These are phyloP conservation scores for Ballota nigra DNA, from an alignment of 257 asterid genomes.

Conservation along the genomic window DNA sequence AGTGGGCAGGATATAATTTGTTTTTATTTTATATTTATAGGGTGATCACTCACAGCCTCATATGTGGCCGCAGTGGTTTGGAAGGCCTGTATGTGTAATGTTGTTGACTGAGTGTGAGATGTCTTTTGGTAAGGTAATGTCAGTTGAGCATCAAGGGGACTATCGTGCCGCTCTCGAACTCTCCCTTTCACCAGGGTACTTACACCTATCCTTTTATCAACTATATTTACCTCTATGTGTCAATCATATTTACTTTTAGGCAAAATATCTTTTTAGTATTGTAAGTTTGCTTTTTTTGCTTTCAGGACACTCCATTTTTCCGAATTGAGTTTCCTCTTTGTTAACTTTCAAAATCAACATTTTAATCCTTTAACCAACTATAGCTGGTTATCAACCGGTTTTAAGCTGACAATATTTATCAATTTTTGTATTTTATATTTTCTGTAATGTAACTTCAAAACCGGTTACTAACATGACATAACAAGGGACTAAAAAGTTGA, in stretches of 20 bases:
- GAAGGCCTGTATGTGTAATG: slow-evolving; percentile 70
- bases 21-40: slow-evolving; percentile 38
- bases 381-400: no score
- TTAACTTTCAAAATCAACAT: no score
- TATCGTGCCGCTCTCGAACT: slow-evolving; percentile 69
- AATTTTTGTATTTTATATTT: no score
- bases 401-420: no score
- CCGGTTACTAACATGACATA: not conserved
- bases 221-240: not conserved
- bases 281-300: not conserved
- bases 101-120: slow-evolving; percentile 80
- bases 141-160: slow-evolving; percentile 61
- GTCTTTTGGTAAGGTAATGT: slow-evolving; percentile 64
- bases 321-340: no score
- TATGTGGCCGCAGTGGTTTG: slow-evolving; percentile 74
- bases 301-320: not conserved
- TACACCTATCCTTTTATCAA: slow-evolving; percentile 6
- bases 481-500: not conserved
- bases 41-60: slow-evolving; percentile 89
- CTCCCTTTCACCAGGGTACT: slow-evolving; percentile 78
- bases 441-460: no score
- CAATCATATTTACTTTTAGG: not conserved
- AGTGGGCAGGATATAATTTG: slow-evolving; percentile 28
- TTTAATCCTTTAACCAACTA: no score
- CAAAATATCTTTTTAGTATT: no score